Conservation (phyloP, 768 basidiomycete genomes). For the Hydnomerulius pinastri region DNA sequence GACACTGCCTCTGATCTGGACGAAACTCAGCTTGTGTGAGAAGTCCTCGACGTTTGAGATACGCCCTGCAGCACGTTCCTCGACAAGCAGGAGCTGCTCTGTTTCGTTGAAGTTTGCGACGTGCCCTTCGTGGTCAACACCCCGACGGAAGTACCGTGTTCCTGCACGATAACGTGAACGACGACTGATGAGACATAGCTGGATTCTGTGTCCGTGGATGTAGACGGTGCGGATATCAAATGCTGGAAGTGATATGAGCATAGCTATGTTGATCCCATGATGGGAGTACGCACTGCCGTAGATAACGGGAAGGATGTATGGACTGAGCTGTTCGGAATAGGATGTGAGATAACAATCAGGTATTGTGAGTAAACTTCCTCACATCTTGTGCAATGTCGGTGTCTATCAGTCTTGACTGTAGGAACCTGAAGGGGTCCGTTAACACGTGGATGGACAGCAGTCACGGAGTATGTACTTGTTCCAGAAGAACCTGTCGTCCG, state of each 20-base stretch:
- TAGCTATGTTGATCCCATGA: background rate
- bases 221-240: slow-evolving; percentile 80
- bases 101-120: slow-evolving; percentile 99
- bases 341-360: slow-evolving; percentile 9
- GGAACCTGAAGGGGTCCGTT: slow-evolving; percentile 36
- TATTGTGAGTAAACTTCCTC: slow-evolving; percentile 26
- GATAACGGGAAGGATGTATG: slow-evolving; percentile 89
- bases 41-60: slow-evolving; percentile 47
- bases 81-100: slow-evolving; percentile 87
- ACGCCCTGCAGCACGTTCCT: slow-evolving; percentile 49
- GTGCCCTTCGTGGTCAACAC: slow-evolving; percentile 85
- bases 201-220: slow-evolving; percentile 77
- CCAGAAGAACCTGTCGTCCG: slow-evolving; percentile 98
- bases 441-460: slow-evolving; percentile 3
- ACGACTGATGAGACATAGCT: slow-evolving; percentile 87
- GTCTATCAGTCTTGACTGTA: slow-evolving; percentile 65
- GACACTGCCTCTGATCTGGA: slow-evolving; percentile 91
- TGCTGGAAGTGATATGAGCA: slow-evolving; percentile 47
- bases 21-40: slow-evolving; percentile 75
- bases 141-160: slow-evolving; percentile 95
- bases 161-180: slow-evolving; percentile 94
- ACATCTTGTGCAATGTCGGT: slow-evolving; percentile 65
- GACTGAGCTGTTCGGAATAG: slow-evolving; percentile 59
- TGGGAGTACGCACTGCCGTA: slow-evolving; percentile 79
- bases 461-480: slow-evolving; percentile 54